Base-by-base conservation (phyloP, 2,329 filamentous ascomycete genomes). In the Lasiodiplodia hormozganensis region DNA sequence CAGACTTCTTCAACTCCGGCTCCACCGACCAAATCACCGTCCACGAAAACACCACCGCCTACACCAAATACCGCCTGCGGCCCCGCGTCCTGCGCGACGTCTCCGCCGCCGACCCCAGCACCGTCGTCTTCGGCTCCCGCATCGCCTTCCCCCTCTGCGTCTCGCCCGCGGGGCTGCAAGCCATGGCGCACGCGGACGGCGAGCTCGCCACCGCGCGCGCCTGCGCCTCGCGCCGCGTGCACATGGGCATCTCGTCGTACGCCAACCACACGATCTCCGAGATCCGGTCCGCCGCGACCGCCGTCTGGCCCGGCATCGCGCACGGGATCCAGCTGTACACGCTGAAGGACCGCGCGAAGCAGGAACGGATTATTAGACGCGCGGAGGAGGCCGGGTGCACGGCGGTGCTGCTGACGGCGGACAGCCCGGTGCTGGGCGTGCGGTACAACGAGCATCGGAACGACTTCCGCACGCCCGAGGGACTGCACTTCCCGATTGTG, bases 311-410 rank as follows among this genome's bases (percentile, higher is more conserved):
- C 77, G 0, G 71, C 4, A 14, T 78, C 11, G 79, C 78, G 23
- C 72, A 79, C 31, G 80, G 82, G 40, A 67, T 83, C 2, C 83
- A 83, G 67, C 85, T 86, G 0, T 79, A 81, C 7, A 75, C 77
- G 38, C 90, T 62, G 25, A 10, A 21, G 16, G 58, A 62, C 40
- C 88, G 0, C 82, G 88, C 2, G 87, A 89, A 74, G 81, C 84
- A 0, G 58, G 40, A 34, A 28, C 25, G 43, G 0, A 62, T 62
- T 25, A 16, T 62, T 10, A 6, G 40, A 11, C 40, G 40, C 4
- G 58, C 40, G 7, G 58, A 62, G 43, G 25, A 2, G 3, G 38
- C 58, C 0, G 58, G 58, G 1, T 62, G 58, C 11, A 10, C 18
- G 7, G 58, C 58, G 0, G 4, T 62, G 1, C 11, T 62, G 25